These are phyloP conservation scores for Lentinula lateritia DNA, from an alignment of 768 basidiomycete species.

Conservation along the genomic window DNA sequence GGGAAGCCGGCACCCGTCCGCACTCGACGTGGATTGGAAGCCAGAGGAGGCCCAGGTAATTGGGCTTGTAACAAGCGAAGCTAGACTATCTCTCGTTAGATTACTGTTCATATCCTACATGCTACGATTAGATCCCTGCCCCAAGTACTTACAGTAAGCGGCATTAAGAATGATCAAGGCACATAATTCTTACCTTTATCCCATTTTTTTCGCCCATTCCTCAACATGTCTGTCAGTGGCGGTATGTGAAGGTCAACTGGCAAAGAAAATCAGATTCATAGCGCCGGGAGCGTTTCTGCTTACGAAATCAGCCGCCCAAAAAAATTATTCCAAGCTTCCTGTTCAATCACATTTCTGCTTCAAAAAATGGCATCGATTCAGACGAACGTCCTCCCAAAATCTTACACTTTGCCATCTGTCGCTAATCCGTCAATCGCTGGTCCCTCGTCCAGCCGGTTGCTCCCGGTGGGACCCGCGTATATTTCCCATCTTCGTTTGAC, in stretches of 20 bases:
- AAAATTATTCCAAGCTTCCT: background rate
- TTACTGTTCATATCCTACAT: background rate
- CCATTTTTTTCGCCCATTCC: too few species aligned
- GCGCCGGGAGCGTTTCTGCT: background rate
- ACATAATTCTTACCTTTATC: background rate
- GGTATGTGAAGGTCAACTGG: too few species aligned
- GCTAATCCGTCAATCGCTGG: slow-evolving; percentile 27
- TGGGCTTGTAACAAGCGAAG: background rate
- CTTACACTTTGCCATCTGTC: slow-evolving; percentile 35
- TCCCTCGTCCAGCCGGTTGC: slow-evolving; percentile 28
- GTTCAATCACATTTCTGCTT: too few species aligned
- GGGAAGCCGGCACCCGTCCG: too few species aligned
- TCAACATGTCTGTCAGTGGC: too few species aligned
- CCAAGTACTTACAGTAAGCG: background rate
- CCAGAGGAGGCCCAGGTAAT: background rate
- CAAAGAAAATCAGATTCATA: too few species aligned
- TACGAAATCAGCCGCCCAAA: background rate
- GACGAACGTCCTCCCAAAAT: slow-evolving; percentile 32
- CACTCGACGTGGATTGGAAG: background rate
- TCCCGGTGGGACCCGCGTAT: slow-evolving; percentile 87
- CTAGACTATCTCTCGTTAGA: background rate
- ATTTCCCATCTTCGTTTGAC: slow-evolving; percentile 76
- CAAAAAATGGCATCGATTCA: slow-evolving; percentile 20
- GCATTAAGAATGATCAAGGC: background rate
- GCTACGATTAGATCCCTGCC: background rate